Evolutionary conservation across 768 basidiomycete genomes (phyloP), one percentile per base, ranked within the genome.

Genomic region (Dentipellis fragilis): DNA sequence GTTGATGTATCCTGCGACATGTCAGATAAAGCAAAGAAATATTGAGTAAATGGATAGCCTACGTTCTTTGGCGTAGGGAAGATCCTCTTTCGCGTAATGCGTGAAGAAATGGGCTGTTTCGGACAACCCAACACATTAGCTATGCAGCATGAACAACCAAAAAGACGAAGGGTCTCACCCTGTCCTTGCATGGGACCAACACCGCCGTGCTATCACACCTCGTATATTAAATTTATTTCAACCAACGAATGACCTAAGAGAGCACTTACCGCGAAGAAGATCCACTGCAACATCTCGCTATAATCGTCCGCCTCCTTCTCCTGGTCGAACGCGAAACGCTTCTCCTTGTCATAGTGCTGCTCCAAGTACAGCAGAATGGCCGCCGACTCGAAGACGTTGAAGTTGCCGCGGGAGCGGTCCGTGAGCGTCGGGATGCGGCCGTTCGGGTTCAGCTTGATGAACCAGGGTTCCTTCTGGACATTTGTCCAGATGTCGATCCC

Each of bases 161-260:
- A n/a, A 17, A 45, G 2, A 2, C 3, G 21, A 37, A 35, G 49
- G 58, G 51, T 54, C 52, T 16, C 49, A 67, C 70, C 66, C 71
- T 89, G 87, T 34, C 88, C 87, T 73, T 92, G 88, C 87, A 91
- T 93, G 17, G 90, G 89, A 23, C 88, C 89, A 19, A 89, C 68
- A 22, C 85, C 89, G 1, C 86, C 88, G 65, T 89, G 87, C 84
- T 88, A 65, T 2, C 51, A 42, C 3, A 14, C 3, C 19, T 2
- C 40, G 14, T 3, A 42, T 3, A 14, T 14, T 3, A 29, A 6
- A 29, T 29, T 29, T 6, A 6, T 29, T 29, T 3, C 29, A 42
- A 8, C 14, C 40, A 4, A 4, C 40, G 14, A 3, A 3, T 19
- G 40, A 14, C 3, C 40, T 3, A 4, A 11, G 19, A 8, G 3